A percentile compares a stretch with the other conserved stretches of the same genome.
These are phyloP conservation scores for Termitomyces sp. DNA, from an alignment of 768 basidiomycete genomes.

Conservation along the genomic window DNA sequence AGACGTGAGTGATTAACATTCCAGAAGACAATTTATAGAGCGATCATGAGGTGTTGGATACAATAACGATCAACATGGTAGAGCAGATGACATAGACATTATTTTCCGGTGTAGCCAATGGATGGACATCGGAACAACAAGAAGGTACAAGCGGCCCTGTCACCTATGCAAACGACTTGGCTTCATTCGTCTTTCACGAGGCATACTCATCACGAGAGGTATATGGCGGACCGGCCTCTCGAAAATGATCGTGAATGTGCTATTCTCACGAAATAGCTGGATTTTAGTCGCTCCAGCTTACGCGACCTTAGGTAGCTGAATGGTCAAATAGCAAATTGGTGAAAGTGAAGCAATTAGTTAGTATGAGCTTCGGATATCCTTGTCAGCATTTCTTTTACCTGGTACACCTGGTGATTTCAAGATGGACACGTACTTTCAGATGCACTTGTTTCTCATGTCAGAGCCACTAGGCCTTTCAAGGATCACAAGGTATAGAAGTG, in stretches of 20 bases:
- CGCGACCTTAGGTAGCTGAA: no score
- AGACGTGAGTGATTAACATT: background rate
- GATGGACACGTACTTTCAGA: background rate
- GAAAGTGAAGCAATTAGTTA: background rate
- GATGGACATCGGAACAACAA: background rate
- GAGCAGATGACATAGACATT: conserved; percentile 5
- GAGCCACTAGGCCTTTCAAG: no score
- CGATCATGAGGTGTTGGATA: background rate
- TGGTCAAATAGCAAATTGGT: no score
- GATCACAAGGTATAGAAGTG: background rate
- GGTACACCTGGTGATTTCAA: background rate
- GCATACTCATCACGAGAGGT: conserved; percentile 13
- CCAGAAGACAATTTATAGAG: conserved; percentile 3
- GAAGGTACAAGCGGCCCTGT: conserved; percentile 12
- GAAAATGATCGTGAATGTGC: background rate
- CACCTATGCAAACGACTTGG: background rate
- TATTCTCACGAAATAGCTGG: background rate
- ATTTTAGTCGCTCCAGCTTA: background rate
- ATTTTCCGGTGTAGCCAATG: conserved; percentile 4
- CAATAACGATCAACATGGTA: background rate
- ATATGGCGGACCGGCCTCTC: conserved; percentile 7
- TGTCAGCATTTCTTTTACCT: background rate
- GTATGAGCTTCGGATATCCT: background rate
- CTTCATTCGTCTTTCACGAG: conserved; percentile 10
- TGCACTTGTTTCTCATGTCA: background rate